These are phyloP conservation scores for Paramyrothecium roridum DNA, from an alignment of 2,329 filamentous ascomycete species.

Conservation along the genomic window DNA sequence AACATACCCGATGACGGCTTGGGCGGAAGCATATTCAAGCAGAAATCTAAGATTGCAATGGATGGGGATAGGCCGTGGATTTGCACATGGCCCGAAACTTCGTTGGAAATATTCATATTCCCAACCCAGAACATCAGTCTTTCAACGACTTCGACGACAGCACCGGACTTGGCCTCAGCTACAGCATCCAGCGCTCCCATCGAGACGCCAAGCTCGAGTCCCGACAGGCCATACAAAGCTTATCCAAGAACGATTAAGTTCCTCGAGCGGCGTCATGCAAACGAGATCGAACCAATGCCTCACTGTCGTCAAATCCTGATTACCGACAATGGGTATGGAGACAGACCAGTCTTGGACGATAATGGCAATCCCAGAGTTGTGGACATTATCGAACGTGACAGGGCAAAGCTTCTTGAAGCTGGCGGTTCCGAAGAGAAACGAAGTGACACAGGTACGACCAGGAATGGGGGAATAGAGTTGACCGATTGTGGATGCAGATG, in stretches of 20 bases:
- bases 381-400: conserved; percentile 36
- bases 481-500: conserved; percentile 53
- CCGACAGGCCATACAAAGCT: conserved; percentile 13
- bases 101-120: conserved; percentile 56
- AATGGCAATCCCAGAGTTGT: conserved; percentile 39
- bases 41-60: conserved; percentile 23
- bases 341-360: conserved; percentile 28
- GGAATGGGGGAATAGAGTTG: conserved; percentile 28
- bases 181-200: conserved; percentile 9
- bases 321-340: conserved; percentile 29
- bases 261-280: conserved; percentile 45
- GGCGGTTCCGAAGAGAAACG: conserved; percentile 6
- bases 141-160: conserved; percentile 6
- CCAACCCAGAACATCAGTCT: conserved; percentile 47
- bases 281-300: conserved; percentile 28
- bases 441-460: not conserved
- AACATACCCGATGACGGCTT: conserved; percentile 9
- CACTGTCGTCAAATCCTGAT: conserved; percentile 49
- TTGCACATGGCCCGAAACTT: conserved; percentile 54
- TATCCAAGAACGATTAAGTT: conserved; percentile 55
- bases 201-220: conserved; percentile 3
- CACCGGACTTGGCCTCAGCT: conserved; percentile 3
- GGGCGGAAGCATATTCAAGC: conserved; percentile 21
- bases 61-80: conserved; percentile 55
- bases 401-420: conserved; percentile 4